Evolutionary conservation across 345 rosid genomes (phyloP).

Genomic region (Hibiscus trionum): DNA sequence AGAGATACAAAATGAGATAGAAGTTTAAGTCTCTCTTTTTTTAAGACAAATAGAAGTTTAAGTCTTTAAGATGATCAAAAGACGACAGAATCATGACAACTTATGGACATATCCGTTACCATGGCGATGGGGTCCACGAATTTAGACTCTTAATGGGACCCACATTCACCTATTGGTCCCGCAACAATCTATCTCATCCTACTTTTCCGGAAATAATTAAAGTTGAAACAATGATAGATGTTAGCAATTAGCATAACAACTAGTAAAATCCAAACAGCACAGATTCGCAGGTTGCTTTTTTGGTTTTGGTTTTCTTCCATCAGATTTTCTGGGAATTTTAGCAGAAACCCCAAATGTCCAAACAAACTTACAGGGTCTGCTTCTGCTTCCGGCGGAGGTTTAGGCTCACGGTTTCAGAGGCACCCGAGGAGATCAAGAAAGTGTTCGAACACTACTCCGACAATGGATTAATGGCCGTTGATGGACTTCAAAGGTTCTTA

Average conservation of each 20-base stretch:
- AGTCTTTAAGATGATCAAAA: not conserved
- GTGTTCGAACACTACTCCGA: constrained; percentile 51
- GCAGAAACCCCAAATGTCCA: constrained; percentile 30
- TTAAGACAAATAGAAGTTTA: too few species aligned
- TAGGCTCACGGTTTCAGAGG: constrained; percentile 42
- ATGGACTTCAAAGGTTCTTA: constrained; percentile 49
- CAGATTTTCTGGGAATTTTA: not conserved
- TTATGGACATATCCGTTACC: not conserved
- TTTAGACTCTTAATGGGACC: not conserved
- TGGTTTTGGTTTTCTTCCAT: not conserved
- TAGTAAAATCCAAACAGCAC: not conserved
- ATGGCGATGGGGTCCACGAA: not conserved
- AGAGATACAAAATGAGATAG: not conserved
- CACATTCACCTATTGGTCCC: not conserved
- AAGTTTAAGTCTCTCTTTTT: too few species aligned
- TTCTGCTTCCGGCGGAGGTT: constrained; percentile 39
- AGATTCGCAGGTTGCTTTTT: not conserved
- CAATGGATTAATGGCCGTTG: constrained; percentile 47
- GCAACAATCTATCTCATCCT: not conserved
- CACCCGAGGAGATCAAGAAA: constrained; percentile 50
- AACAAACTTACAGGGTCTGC: constrained; percentile 47
- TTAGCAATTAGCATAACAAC: not conserved
- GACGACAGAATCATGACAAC: not conserved
- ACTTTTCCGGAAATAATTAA: not conserved
- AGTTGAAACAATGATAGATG: too few species aligned